Base-by-base conservation (phyloP, 768 basidiomycete genomes). In the Trametes punicea region DNA sequence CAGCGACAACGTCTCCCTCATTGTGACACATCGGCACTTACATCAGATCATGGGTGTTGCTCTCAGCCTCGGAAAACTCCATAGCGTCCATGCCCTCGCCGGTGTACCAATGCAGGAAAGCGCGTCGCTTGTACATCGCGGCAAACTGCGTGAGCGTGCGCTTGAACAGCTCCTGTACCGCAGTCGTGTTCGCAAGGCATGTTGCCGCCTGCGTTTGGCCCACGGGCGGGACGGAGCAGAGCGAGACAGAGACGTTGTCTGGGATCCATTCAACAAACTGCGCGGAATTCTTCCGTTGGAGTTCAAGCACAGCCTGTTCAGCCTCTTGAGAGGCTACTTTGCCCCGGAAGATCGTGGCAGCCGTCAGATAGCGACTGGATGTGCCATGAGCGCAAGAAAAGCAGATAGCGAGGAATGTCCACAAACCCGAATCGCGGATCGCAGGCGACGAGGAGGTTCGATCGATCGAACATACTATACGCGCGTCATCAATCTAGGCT, bases 241-340 rank as follows among this genome's bases (percentile, higher is more conserved):
- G 71, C 0, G 90, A 88, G 16, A 91, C 84, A 0, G 90, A 93
- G 8, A 93, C 86, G 60, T 93, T 93, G 70, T 93, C 92, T 6
- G 91, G 91, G 62, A 93, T 92, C 92, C 91, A 92, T 88, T 93
- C 90, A 16, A 93, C 90, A 61, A 93, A 93, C 36, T 81, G 78
- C 47, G 73, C 69, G 4, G 88, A 87, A 61, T 89, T 85, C 72
- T 84, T 91, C 42, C 71, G 74, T 68, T 95, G 93, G 38, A 95
- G 71, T 57, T 90, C 83, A 38, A 74, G 77, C 20, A 94, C 81
- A 9, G 88, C 78, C 54, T 83, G 78, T 85, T 67, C 65, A 18
- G 68, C 67, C 72, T 93, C 93, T 67, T 83, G 79, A 18, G 88
- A 90, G 34, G 88, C 78, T 30, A 95, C 77, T 39, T 85, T 81